Conservation (phyloP, 2,329 filamentous ascomycete species). For the Zymoseptoria brevis region DNA sequence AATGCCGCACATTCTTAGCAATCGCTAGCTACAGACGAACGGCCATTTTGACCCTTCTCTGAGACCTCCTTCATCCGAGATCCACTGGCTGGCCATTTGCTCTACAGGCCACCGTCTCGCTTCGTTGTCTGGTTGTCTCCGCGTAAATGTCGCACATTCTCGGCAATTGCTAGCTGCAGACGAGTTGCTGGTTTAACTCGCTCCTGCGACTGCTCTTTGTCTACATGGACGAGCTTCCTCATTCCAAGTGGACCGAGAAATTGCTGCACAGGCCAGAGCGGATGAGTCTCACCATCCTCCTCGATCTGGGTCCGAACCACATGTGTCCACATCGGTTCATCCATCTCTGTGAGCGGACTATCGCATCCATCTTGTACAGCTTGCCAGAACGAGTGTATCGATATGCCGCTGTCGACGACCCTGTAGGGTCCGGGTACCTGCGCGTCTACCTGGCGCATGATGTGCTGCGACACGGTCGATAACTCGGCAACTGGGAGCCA, state of each 20-base stretch:
- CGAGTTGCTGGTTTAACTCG: background rate
- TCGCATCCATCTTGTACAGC: background rate
- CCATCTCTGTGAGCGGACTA: background rate
- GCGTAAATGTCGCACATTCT: background rate
- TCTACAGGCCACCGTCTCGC: background rate
- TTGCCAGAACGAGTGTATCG: background rate
- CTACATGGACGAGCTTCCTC: no score
- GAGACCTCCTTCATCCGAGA: background rate
- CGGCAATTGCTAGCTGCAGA: background rate
- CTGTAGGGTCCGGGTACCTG: background rate
- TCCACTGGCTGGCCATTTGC: background rate
- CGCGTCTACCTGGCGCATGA: background rate
- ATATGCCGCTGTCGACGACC: background rate
- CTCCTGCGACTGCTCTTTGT: background rate
- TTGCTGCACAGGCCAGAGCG: constrained; percentile 1
- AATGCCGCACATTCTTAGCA: no score
- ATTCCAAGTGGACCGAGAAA: background rate
- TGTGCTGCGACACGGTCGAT: background rate
- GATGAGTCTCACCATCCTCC: background rate
- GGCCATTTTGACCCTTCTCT: no score
- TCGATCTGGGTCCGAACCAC: background rate
- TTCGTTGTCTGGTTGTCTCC: background rate
- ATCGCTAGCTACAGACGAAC: no score
- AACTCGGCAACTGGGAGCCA: background rate
- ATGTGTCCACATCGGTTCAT: background rate